These are phyloP conservation scores for Fusarium tuaranense DNA, from an alignment of 2,329 filamentous ascomycete species.

Conservation along the genomic window DNA sequence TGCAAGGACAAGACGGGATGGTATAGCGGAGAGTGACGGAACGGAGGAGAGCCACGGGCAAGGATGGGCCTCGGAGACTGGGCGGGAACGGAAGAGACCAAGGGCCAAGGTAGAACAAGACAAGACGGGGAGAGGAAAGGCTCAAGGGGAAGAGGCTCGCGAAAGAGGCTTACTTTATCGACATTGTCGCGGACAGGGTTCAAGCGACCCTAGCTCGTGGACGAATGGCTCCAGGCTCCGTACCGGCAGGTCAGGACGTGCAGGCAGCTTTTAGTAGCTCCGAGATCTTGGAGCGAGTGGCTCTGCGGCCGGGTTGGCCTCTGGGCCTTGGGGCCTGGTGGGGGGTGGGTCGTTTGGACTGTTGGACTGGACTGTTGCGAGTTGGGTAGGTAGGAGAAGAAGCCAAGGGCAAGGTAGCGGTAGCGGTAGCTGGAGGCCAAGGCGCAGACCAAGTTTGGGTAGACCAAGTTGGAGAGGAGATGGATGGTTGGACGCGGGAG, in stretches of 20 bases:
- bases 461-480: constrained; percentile 20
- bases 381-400: constrained; percentile 22
- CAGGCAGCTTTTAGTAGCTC: constrained; percentile 47
- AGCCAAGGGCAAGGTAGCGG: neutral
- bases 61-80: constrained; percentile 22
- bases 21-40: constrained; percentile 25
- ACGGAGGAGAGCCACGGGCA: neutral
- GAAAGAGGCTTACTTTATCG: constrained; percentile 64
- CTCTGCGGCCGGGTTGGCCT: constrained; percentile 40
- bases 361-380: constrained; percentile 20
- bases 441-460: neutral
- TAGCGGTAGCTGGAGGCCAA: neutral
- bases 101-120: constrained; percentile 35
- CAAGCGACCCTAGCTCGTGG: constrained; percentile 49
- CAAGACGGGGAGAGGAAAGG: constrained; percentile 37
- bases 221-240: constrained; percentile 47
- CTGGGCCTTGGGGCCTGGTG: constrained; percentile 41
- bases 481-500: neutral
- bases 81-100: constrained; percentile 20
- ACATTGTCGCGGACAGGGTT: constrained; percentile 59
- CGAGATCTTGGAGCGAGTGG: constrained; percentile 48
- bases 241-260: constrained; percentile 47
- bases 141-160: constrained; percentile 43
- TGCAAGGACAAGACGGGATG: constrained; percentile 23
- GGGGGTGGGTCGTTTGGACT: constrained; percentile 44